Evolutionary conservation across 192 early-diverging fungal genomes (phyloP).

Genomic region (Coemansia sp.): DNA sequence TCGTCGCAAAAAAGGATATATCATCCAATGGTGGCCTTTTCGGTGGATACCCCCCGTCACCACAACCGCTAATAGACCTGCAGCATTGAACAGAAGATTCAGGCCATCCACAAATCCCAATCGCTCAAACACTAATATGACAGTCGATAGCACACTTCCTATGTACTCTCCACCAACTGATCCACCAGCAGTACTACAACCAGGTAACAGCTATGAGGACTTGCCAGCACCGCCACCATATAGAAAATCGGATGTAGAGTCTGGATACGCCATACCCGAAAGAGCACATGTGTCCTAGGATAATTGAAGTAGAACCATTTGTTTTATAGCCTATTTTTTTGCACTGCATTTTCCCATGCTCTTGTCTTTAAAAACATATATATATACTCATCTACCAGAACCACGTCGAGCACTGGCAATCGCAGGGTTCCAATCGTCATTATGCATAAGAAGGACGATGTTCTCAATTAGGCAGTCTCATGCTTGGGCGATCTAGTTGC

Average conservation of each 20-base stretch:
- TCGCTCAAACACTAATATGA: not conserved
- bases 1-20: not conserved
- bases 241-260: not conserved
- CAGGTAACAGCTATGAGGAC: not conserved
- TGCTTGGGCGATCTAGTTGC: not conserved
- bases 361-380: not conserved
- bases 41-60: not conserved
- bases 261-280: not conserved
- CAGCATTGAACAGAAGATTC: no score
- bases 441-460: not conserved
- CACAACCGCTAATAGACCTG: not conserved
- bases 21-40: not conserved
- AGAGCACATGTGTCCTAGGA: not conserved
- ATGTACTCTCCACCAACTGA: conserved; percentile 14
- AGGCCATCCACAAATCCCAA: not conserved
- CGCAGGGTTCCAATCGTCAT: not conserved
- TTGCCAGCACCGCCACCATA: conserved; percentile 16
- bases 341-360: not conserved
- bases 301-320: not conserved
- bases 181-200: not conserved
- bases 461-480: not conserved
- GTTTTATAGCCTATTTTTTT: not conserved
- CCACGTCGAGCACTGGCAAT: not conserved
- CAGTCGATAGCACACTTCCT: conserved; percentile 7
- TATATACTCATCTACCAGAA: not conserved